A percentile compares a stretch with the other conserved stretches of the same genome.
Evolutionary conservation across 179 eudicot species (phyloP).

Genomic region (Sideroxylon spinosum): DNA sequence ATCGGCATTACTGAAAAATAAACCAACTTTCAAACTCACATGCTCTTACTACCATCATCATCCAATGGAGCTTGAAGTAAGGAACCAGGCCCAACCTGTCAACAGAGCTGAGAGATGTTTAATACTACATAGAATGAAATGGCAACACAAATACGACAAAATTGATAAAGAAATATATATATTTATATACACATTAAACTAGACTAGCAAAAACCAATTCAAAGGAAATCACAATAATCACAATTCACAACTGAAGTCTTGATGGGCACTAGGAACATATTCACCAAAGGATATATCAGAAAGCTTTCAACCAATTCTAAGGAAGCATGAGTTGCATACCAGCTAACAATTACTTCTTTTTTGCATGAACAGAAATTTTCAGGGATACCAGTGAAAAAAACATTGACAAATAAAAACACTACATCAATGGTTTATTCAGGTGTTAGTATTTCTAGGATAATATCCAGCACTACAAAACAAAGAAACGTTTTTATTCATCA

Average conservation of each 20-base stretch:
- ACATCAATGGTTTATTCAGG: neutral
- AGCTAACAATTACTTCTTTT: neutral
- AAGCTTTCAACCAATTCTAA: constrained; percentile 8
- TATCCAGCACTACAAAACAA: neutral
- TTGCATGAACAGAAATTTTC: neutral
- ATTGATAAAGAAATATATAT: neutral
- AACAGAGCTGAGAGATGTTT: constrained; percentile 13
- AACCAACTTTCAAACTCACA: constrained; percentile 39
- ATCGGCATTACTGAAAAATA: constrained; percentile 2
- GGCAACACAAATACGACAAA: neutral
- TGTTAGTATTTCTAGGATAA: neutral
- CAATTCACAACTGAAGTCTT: neutral
- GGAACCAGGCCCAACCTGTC: constrained; percentile 81
- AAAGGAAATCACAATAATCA: neutral
- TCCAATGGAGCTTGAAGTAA: constrained; percentile 86
- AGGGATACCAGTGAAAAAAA: too few species aligned
- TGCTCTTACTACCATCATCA: constrained; percentile 59
- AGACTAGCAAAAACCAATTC: neutral
- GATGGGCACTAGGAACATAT: neutral
- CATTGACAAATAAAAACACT: too few species aligned
- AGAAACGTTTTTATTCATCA: neutral
- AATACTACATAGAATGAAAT: neutral
- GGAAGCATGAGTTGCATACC: neutral
- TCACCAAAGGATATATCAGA: neutral
- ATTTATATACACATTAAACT: neutral